phyloP scores from a whole-genome alignment of 257 asterid species.

The Linaria vulgaris region DNA sequence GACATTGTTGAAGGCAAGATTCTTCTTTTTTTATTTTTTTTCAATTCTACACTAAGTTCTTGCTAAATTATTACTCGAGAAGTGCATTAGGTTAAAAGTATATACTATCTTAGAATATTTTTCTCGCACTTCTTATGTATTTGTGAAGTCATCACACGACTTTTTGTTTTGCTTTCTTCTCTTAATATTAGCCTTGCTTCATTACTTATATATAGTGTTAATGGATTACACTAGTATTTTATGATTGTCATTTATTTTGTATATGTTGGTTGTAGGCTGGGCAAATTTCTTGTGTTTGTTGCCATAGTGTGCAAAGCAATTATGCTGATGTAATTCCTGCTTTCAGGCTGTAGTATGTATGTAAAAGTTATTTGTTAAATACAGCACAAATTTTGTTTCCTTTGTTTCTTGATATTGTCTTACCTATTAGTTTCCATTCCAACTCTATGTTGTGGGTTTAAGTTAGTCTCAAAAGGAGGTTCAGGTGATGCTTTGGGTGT shows the following conservation, averaged over 20 bases:
- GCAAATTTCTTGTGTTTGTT: not conserved
- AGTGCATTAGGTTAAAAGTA: too few relatives aligned
- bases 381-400: too few relatives aligned
- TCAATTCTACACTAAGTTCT: slow-evolving; percentile 13
- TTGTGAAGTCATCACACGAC: not conserved
- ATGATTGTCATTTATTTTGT: not conserved
- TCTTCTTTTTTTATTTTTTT: slow-evolving; percentile 23
- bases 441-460: not conserved
- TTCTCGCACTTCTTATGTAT: slow-evolving; percentile 16
- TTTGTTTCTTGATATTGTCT: not conserved
- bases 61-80: not conserved
- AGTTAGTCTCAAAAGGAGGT: not conserved
- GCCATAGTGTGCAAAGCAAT: not conserved
- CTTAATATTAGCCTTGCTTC: slow-evolving; percentile 1
- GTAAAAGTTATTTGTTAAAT: not conserved
- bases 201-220: slow-evolving; percentile 6
- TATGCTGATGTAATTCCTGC: slow-evolving; percentile 11
- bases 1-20: slow-evolving; percentile 91
- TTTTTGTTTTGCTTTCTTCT: not conserved
- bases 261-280: not conserved
- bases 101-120: not conserved
- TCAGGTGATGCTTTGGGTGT: slow-evolving; percentile 17
- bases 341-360: slow-evolving; percentile 11
- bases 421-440: not conserved
- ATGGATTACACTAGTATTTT: not conserved